Base-by-base conservation (phyloP, 2,329 filamentous ascomycete genomes). In the Penicillium sp. region DNA sequence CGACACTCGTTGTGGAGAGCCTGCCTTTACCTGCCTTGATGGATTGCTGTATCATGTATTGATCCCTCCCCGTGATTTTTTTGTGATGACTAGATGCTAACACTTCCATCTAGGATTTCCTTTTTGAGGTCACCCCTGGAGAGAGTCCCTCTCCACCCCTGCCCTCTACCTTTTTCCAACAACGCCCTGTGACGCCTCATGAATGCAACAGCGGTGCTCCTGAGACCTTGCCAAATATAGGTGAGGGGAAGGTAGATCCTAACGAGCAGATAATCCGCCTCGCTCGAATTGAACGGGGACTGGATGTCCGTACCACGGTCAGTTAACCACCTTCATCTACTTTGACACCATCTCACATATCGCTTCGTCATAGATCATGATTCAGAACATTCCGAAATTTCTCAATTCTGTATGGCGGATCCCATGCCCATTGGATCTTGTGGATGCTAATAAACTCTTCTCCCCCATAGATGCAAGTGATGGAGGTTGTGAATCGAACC, bases 351-450 rank as follows among this genome's bases (percentile, higher is more conserved):
- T 29, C 49, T 60, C 27, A 54, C 43, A 37, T 31, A 14, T 34
- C 22, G 19, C 11, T 2, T 36, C 28, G 11, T 54, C 16, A 49
- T 50, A 89, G 85, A 87, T 96, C 56, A 96, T 96, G 91, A 71
- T 96, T 27, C 84, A 91, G 34, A 96, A 96, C 66, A 91, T 96
- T 40, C 92, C 91, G 1, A 95, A 95, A 72, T 88, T 88, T 61
- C 84, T 95, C 47, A 81, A 88, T 61, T 82, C 74, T 64, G 73
- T 76, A 66, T 54, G 68, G 60, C 25, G 8, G 8, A 27, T 28
- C 8, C 19, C 18, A 6, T 38, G 33, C 16, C 7, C 36, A 30
- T 14, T 25, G 8, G n/a, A 37, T 14, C 8, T 4, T 14, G 11
- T 18, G 4, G 12, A 22, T 9, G 3, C n/a, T 33, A 22, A 39